Conservation (phyloP, 352 stramenopile genomes). For the Phytophthora litchii region DNA sequence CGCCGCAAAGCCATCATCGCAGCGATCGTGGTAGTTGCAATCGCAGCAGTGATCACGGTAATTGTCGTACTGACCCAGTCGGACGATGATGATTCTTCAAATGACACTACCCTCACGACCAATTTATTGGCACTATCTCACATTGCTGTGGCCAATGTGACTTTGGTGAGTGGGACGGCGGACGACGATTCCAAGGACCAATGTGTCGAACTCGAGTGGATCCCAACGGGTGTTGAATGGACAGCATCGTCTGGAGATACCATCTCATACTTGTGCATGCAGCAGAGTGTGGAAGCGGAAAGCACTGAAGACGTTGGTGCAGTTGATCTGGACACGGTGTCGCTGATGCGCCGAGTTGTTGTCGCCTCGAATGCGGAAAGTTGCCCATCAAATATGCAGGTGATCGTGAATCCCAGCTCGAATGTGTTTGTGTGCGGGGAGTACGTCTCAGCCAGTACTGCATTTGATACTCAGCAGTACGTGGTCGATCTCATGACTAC, state of each 20-base stretch:
- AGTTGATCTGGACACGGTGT: slow-evolving; percentile 22
- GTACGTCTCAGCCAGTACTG: slow-evolving; percentile 19
- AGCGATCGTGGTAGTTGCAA: slow-evolving; percentile 4
- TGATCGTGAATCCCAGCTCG: slow-evolving; percentile 23
- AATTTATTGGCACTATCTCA: slow-evolving; percentile 22
- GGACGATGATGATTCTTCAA: slow-evolving; percentile 15
- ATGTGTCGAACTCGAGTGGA: slow-evolving; percentile 32
- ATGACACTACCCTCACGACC: slow-evolving; percentile 4
- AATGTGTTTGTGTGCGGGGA: slow-evolving; percentile 40
- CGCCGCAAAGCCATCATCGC: slow-evolving; percentile 25
- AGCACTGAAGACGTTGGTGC: slow-evolving; percentile 20
- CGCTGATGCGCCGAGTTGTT: slow-evolving; percentile 31
- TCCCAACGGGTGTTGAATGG: slow-evolving; percentile 45
- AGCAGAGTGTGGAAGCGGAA: slow-evolving; percentile 27
- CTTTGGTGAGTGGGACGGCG: slow-evolving; percentile 18
- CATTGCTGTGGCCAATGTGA: slow-evolving; percentile 31
- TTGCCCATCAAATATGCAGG: slow-evolving; percentile 34
- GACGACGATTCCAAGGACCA: slow-evolving; percentile 30
- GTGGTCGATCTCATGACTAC: slow-evolving; percentile 55
- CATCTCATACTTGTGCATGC: slow-evolving; percentile 39
- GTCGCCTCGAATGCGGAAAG: slow-evolving; percentile 19
- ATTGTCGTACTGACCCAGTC: slow-evolving; percentile 23
- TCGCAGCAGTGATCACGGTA: slow-evolving; percentile 27
- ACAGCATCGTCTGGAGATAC: slow-evolving; percentile 22
- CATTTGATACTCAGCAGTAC: slow-evolving; percentile 39